These are phyloP conservation scores for Pichia heedii DNA, from an alignment of 805 yeast species.

Conservation along the genomic window DNA sequence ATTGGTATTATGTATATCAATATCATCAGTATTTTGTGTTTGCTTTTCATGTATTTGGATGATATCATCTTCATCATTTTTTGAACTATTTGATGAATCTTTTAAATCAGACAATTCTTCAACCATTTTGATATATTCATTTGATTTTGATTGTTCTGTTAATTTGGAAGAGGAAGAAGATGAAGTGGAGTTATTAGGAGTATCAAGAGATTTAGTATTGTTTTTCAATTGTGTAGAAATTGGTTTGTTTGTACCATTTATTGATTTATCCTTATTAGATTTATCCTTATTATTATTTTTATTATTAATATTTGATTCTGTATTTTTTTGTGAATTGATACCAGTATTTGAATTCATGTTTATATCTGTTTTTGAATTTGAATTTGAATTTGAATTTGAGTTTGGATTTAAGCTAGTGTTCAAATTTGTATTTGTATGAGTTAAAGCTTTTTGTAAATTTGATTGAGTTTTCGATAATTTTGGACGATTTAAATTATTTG, in stretches of 20 bases:
- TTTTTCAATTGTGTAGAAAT: too few relatives aligned
- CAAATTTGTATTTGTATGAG: constrained; percentile 13
- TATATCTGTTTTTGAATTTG: not conserved
- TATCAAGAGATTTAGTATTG: too few relatives aligned
- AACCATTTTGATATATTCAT: constrained; percentile 10
- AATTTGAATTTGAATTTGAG: not conserved
- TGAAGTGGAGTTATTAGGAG: not conserved
- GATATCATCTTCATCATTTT: constrained; percentile 24
- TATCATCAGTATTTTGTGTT: constrained; percentile 10
- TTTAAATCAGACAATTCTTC: constrained; percentile 26
- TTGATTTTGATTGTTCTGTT: constrained; percentile 6
- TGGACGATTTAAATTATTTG: constrained; percentile 11
- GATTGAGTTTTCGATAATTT: constrained; percentile 26
- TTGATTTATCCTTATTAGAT: not conserved
- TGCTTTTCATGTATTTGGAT: constrained; percentile 13
- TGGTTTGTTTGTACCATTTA: too few relatives aligned
- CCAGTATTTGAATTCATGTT: not conserved
- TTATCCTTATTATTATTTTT: not conserved
- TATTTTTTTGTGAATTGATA: not conserved
- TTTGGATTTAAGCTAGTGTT: not conserved
- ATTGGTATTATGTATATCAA: constrained; percentile 1
- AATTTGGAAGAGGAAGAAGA: not conserved
- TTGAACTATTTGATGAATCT: constrained; percentile 29
- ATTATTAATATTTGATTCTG: not conserved
- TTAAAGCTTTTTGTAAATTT: constrained; percentile 27